These are phyloP conservation scores for Penicillium fuscoglaucum DNA, from an alignment of 2,329 filamentous ascomycete species.

Conservation along the genomic window DNA sequence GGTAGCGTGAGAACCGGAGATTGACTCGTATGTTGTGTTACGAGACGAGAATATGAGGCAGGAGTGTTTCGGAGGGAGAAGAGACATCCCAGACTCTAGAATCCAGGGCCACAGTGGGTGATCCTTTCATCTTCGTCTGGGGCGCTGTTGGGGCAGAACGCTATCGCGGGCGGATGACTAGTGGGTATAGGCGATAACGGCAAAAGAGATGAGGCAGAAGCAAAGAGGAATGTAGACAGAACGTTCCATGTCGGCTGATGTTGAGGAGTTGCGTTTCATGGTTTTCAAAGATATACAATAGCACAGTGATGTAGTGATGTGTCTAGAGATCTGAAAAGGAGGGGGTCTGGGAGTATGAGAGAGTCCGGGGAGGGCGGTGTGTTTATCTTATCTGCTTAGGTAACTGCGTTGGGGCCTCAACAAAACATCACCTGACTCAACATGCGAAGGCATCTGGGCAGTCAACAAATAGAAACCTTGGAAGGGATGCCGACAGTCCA, in stretches of 20 bases:
- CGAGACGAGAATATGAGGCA: not conserved
- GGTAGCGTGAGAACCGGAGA: not conserved
- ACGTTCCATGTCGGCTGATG: slow-evolving; percentile 32
- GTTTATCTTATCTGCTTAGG: slow-evolving; percentile 6
- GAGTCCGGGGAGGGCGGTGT: slow-evolving; percentile 5
- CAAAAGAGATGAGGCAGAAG: slow-evolving; percentile 41
- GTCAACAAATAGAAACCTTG: not conserved
- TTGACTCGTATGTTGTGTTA: not conserved
- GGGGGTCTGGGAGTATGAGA: slow-evolving; percentile 2
- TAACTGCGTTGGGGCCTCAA: slow-evolving; percentile 15
- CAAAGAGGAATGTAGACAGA: slow-evolving; percentile 40
- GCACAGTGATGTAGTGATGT: not conserved
- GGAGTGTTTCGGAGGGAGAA: not conserved
- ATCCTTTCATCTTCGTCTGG: not conserved
- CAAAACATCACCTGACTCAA: slow-evolving; percentile 14
- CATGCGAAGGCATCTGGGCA: not conserved
- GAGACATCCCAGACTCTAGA: not conserved
- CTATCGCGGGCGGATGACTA: slow-evolving; percentile 15
- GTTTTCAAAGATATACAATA: not conserved
- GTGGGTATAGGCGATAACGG: slow-evolving; percentile 39
- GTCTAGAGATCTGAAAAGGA: not conserved
- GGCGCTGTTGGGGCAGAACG: not conserved
- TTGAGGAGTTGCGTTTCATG: slow-evolving; percentile 19
- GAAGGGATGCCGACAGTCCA: not conserved
- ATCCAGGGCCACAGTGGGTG: not conserved